A percentile compares a stretch with the other conserved stretches of the same genome.
These are phyloP conservation scores for Nicotiana obtusifolia DNA, from an alignment of 257 asterid genomes.

Conservation along the genomic window DNA sequence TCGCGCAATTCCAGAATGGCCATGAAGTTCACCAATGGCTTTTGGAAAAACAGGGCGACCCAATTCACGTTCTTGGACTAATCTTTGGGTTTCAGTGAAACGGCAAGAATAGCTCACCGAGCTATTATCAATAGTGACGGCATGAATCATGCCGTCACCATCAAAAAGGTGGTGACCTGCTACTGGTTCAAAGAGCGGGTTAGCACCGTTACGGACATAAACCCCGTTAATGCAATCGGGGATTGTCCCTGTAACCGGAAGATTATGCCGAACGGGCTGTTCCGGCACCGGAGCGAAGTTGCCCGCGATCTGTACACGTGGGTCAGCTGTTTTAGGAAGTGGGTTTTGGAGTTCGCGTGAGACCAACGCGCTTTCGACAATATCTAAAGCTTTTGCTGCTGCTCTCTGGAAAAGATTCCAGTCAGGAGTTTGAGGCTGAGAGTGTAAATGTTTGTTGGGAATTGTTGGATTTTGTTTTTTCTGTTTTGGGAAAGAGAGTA, in stretches of 20 bases:
- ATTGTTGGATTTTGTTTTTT: neutral
- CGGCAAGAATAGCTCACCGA: slow-evolving; percentile 59
- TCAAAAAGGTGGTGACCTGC: slow-evolving; percentile 71
- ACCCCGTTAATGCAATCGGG: slow-evolving; percentile 57
- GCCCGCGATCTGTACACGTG: slow-evolving; percentile 49
- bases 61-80: slow-evolving; percentile 50
- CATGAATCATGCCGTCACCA: slow-evolving; percentile 80
- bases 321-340: slow-evolving; percentile 54
- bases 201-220: slow-evolving; percentile 65
- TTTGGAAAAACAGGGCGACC: slow-evolving; percentile 65
- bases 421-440: neutral
- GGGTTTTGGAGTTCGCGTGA: slow-evolving; percentile 40
- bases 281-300: slow-evolving; percentile 67
- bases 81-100: slow-evolving; percentile 50
- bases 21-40: slow-evolving; percentile 72
- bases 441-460: neutral
- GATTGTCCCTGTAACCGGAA: slow-evolving; percentile 37
- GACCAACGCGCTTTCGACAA: slow-evolving; percentile 38
- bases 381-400: slow-evolving; percentile 42
- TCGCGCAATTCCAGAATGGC: slow-evolving; percentile 54
- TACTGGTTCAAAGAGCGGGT: slow-evolving; percentile 51
- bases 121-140: slow-evolving; percentile 31
- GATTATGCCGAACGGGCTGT: slow-evolving; percentile 30
- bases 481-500: slow-evolving; percentile 33
- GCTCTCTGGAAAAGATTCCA: slow-evolving; percentile 46